These are phyloP conservation scores for Stephania yunnanensis DNA, from an alignment of 164 flowering plant genomes.

Conservation along the genomic window DNA sequence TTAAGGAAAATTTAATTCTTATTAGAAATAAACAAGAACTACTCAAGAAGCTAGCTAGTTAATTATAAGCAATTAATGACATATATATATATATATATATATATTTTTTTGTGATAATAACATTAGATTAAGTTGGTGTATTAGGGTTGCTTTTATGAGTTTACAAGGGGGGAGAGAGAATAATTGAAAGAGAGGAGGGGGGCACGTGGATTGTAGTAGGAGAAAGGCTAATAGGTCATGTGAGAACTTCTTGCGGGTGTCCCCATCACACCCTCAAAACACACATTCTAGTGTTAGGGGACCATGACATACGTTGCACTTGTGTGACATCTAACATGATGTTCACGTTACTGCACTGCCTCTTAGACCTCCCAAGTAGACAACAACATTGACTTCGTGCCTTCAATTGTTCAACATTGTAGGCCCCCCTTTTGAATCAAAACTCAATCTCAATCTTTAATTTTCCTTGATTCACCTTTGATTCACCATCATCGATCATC, in stretches of 20 bases:
- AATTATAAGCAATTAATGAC: background rate
- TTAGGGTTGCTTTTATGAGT: background rate
- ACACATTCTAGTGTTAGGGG: conserved; percentile 16
- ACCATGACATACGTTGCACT: conserved; percentile 18
- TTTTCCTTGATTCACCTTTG: background rate
- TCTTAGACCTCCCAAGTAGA: conserved; percentile 8
- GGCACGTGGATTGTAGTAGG: conserved; percentile 51
- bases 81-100: too few species aligned
- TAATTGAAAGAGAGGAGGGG: conserved; percentile 17
- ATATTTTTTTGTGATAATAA: too few species aligned
- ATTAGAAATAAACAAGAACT: background rate
- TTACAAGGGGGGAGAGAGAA: conserved; percentile 2
- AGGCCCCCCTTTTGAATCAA: conserved; percentile 5
- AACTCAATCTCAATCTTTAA: background rate
- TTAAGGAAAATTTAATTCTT: too few species aligned
- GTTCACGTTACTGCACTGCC: conserved; percentile 25
- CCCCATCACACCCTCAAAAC: conserved; percentile 27
- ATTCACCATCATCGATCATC: background rate
- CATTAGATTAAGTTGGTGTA: background rate
- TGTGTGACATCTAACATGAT: conserved; percentile 45
- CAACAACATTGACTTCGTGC: conserved; percentile 19
- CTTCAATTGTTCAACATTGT: conserved; percentile 16
- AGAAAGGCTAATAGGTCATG: conserved; percentile 46
- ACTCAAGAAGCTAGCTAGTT: background rate
- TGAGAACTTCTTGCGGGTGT: conserved; percentile 35